Percentiles rank a stretch among this genome's conserved stretches.
Evolutionary conservation across 2,329 filamentous ascomycete species (phyloP).

Genomic region (Stemphylium lycopersici): DNA sequence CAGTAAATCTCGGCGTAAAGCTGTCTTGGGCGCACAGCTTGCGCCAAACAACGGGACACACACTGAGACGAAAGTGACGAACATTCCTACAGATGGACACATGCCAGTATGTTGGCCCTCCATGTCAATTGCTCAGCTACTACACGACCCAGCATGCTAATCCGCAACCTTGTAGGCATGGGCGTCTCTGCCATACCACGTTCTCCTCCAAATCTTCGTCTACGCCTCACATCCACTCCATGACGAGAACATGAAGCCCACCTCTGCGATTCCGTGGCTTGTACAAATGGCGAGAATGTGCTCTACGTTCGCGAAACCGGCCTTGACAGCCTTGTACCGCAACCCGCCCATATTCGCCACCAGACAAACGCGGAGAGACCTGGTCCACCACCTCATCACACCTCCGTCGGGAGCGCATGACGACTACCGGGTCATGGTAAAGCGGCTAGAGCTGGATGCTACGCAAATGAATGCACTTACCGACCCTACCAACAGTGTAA

Average conservation of each 20-base stretch:
- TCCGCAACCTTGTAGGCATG: slow-evolving; percentile 36
- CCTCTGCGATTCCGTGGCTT: slow-evolving; percentile 65
- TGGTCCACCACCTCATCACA: slow-evolving; percentile 62
- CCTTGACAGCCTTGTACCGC: slow-evolving; percentile 73
- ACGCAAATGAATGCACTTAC: slow-evolving; percentile 61
- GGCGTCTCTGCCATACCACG: slow-evolving; percentile 65
- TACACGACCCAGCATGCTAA: background rate
- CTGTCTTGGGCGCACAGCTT: slow-evolving; percentile 33
- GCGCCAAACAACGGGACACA: slow-evolving; percentile 26
- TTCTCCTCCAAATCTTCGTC: slow-evolving; percentile 72
- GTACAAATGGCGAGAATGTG: slow-evolving; percentile 66
- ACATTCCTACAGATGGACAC: slow-evolving; percentile 37
- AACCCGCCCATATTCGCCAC: slow-evolving; percentile 67
- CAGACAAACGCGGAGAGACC: slow-evolving; percentile 52
- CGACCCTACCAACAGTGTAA: slow-evolving; percentile 59
- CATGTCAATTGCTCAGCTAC: too few relatives aligned
- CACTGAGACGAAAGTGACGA: slow-evolving; percentile 4
- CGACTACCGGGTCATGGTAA: slow-evolving; percentile 75
- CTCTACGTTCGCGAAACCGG: slow-evolving; percentile 71
- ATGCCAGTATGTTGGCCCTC: slow-evolving; percentile 19
- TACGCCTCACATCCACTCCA: slow-evolving; percentile 68
- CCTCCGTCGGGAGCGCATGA: slow-evolving; percentile 54
- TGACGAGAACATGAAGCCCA: slow-evolving; percentile 53
- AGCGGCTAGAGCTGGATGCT: slow-evolving; percentile 72
- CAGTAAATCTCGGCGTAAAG: slow-evolving; percentile 17